Conservation (phyloP, 2,329 filamentous ascomycete genomes). For the Colletotrichum euphorbiae region DNA sequence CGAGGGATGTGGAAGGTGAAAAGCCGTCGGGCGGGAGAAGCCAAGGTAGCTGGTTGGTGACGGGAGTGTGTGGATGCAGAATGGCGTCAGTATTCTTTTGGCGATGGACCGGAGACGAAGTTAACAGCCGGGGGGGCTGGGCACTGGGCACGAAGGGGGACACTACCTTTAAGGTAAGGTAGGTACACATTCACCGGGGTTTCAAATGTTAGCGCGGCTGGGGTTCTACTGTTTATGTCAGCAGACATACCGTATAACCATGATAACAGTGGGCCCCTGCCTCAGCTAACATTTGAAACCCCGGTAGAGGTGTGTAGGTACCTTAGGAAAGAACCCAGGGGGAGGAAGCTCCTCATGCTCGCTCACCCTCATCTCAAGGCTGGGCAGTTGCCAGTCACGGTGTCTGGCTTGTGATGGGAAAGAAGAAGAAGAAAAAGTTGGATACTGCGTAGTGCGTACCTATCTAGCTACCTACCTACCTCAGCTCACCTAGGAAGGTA, state of each 20-base stretch:
- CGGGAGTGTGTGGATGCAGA: conserved; percentile 20
- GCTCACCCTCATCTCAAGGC: too few relatives aligned
- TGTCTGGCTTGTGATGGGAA: conserved; percentile 6
- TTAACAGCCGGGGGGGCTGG: conserved; percentile 29
- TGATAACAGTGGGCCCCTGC: too few relatives aligned
- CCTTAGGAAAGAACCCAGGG: not conserved
- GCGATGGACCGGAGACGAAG: conserved; percentile 18
- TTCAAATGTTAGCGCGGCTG: too few relatives aligned
- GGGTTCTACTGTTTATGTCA: too few relatives aligned
- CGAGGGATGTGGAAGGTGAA: conserved; percentile 1
- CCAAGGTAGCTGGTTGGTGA: conserved; percentile 11
- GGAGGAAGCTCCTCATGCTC: not conserved
- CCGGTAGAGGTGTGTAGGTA: too few relatives aligned
- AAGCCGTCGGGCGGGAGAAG: conserved; percentile 7
- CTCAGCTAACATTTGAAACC: too few relatives aligned
- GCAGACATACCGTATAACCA: too few relatives aligned
- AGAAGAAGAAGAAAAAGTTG: conserved; percentile 10
- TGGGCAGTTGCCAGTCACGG: too few relatives aligned
- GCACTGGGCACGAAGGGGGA: not conserved
- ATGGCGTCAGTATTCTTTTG: conserved; percentile 36
- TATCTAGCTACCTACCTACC: not conserved
- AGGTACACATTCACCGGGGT: too few relatives aligned
- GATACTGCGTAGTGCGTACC: not conserved
- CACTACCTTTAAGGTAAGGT: too few relatives aligned
- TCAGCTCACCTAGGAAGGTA: not conserved